These are phyloP conservation scores for Penicillium sp. DNA, from an alignment of 2,329 filamentous ascomycete genomes.

Conservation along the genomic window DNA sequence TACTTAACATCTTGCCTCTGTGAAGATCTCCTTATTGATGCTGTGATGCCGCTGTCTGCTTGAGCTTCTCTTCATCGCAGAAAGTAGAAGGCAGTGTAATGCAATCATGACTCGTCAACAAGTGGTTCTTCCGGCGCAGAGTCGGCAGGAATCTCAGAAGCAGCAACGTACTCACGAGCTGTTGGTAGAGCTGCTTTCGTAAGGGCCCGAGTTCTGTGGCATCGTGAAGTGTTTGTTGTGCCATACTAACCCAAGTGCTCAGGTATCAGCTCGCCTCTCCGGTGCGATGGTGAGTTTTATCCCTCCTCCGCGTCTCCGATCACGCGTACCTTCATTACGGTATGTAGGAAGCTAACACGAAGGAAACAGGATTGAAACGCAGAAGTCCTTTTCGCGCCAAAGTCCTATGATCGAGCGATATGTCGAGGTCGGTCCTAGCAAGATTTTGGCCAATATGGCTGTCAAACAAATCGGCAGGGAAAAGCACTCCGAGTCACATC, in stretches of 20 bases:
- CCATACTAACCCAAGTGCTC: not conserved
- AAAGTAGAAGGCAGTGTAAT: not conserved
- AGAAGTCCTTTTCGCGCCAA: slow-evolving; percentile 29
- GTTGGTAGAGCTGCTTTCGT: slow-evolving; percentile 2
- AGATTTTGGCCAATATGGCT: slow-evolving; percentile 36
- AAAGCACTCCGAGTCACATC: slow-evolving; percentile 20
- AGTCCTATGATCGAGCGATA: slow-evolving; percentile 25
- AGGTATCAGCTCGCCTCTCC: slow-evolving; percentile 3
- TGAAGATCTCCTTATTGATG: not conserved
- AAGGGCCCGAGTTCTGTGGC: not conserved
- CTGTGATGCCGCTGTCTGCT: not conserved
- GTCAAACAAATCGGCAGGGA: slow-evolving; percentile 29
- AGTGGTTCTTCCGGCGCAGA: not conserved
- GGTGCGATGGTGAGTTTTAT: not conserved
- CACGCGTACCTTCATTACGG: not conserved
- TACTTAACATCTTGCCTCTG: not conserved
- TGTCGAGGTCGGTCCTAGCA: slow-evolving; percentile 38
- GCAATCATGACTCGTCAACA: slow-evolving; percentile 2
- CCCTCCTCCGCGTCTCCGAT: not conserved
- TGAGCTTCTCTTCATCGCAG: not conserved
- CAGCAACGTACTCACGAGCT: not conserved
- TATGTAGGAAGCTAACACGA: not conserved
- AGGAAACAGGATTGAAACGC: slow-evolving; percentile 34
- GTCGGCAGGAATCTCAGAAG: not conserved
- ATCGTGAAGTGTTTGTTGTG: not conserved